phyloP scores from a whole-genome alignment of 2,329 filamentous ascomycete species.

The Penicillium aurantiogriseum region DNA sequence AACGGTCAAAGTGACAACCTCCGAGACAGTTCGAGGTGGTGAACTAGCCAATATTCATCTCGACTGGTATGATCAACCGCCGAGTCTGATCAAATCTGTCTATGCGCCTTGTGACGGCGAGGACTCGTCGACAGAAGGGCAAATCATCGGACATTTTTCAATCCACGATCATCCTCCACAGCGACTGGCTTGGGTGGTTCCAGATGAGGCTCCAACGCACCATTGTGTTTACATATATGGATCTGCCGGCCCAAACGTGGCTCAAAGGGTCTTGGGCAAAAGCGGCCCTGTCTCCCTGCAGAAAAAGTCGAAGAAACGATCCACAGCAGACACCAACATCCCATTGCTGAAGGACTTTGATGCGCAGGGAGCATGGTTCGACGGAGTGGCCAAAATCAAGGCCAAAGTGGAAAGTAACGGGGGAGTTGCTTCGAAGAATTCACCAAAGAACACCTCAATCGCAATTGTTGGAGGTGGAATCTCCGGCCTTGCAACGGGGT shows the following conservation, averaged over 20 bases:
- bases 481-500: constrained; percentile 47
- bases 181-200: constrained; percentile 13
- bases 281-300: constrained; percentile 9
- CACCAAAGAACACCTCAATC: constrained; percentile 21
- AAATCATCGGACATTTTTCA: constrained; percentile 5
- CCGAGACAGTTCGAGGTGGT: constrained; percentile 3
- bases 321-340: constrained; percentile 3
- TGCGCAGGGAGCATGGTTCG: constrained; percentile 27
- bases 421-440: constrained; percentile 4
- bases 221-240: constrained; percentile 9
- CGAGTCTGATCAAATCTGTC: constrained; percentile 4
- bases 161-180: constrained; percentile 7
- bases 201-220: constrained; percentile 3
- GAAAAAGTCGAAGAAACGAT: constrained; percentile 5
- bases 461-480: constrained; percentile 30
- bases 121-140: not conserved
- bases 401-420: constrained; percentile 4
- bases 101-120: constrained; percentile 1
- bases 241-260: not conserved
- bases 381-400: constrained; percentile 26
- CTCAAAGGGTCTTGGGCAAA: constrained; percentile 4
- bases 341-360: constrained; percentile 24
- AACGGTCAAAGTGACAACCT: constrained; percentile 6
- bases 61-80: not conserved
- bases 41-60: constrained; percentile 13